Conservation (phyloP, 495 filamentous ascomycete genomes). For the Trichoderma orchidacearum region DNA sequence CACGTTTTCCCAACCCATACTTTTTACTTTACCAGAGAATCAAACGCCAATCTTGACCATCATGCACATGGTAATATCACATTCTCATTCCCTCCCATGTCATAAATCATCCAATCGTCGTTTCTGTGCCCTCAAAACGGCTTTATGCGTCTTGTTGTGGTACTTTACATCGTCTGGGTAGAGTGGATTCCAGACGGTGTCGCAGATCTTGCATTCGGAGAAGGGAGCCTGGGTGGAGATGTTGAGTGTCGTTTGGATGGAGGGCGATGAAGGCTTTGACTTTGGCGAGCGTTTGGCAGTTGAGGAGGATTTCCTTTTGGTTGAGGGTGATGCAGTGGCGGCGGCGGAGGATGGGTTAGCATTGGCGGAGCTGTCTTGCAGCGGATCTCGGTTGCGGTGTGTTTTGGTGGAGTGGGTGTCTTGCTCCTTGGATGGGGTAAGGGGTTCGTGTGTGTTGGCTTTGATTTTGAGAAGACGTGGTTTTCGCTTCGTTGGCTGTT, state of each 20-base stretch:
- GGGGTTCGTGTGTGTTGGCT: neutral
- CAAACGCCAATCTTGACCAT: too few relatives aligned
- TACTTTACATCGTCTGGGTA: slow-evolving; percentile 29
- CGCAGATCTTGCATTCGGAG: slow-evolving; percentile 29
- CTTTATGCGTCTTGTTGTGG: slow-evolving; percentile 22
- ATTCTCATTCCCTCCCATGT: neutral
- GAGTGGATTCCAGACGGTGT: slow-evolving; percentile 31
- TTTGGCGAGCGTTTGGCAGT: slow-evolving; percentile 1
- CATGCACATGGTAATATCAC: too few relatives aligned
- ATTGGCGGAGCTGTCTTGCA: neutral
- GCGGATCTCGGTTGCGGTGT: neutral
- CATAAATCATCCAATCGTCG: neutral
- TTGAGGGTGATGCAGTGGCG: too few relatives aligned
- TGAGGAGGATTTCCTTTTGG: neutral
- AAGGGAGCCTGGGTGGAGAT: slow-evolving; percentile 22
- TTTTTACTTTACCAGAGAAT: too few relatives aligned
- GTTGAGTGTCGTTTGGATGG: slow-evolving; percentile 30
- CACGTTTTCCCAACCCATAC: too few relatives aligned
- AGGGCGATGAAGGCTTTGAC: slow-evolving; percentile 8
- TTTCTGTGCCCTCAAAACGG: neutral
- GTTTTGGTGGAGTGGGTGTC: neutral
- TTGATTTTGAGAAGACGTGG: neutral
- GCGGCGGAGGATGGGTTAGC: neutral
- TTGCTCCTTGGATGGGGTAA: neutral
- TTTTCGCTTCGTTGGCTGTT: neutral